Conservation (phyloP, 2,329 filamentous ascomycete species). For the Daldinia eschscholtzii region DNA sequence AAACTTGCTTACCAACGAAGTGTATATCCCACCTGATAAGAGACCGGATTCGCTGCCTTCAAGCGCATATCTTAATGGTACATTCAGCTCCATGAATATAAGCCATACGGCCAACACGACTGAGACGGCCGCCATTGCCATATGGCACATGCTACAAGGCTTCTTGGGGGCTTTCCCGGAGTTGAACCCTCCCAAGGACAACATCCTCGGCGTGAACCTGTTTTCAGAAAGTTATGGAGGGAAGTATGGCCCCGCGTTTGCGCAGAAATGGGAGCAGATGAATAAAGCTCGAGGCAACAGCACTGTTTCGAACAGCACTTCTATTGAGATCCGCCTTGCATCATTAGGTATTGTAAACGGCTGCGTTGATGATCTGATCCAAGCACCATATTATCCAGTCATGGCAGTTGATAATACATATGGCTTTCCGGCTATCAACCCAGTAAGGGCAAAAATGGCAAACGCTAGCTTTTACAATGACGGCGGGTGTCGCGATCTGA, state of each 20-base stretch:
- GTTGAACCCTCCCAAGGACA: constrained; percentile 62
- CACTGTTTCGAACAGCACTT: constrained; percentile 54
- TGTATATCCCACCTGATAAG: constrained; percentile 54
- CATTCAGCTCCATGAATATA: constrained; percentile 69
- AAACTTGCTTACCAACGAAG: constrained; percentile 58
- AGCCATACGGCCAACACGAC: constrained; percentile 68
- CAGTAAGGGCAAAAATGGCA: constrained; percentile 62
- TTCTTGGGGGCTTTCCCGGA: constrained; percentile 71
- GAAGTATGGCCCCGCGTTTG: constrained; percentile 76
- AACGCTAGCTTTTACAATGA: constrained; percentile 52
- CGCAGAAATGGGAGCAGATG: constrained; percentile 69
- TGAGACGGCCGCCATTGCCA: constrained; percentile 66
- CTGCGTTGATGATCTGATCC: constrained; percentile 73
- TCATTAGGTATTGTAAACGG: constrained; percentile 80
- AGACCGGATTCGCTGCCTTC: constrained; percentile 47
- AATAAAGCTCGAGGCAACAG: constrained; percentile 69
- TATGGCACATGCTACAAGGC: constrained; percentile 75
- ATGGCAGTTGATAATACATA: constrained; percentile 77
- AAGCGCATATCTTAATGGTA: constrained; percentile 49
- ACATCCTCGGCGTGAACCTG: constrained; percentile 69
- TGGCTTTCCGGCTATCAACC: constrained; percentile 66
- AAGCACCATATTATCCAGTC: constrained; percentile 67
- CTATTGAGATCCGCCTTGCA: constrained; percentile 68
- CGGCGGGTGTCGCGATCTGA: constrained; percentile 53
- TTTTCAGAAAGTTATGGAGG: constrained; percentile 80